Base-by-base conservation (phyloP, 2,329 filamentous ascomycete genomes). In the Pseudogymnoascus sp. region DNA sequence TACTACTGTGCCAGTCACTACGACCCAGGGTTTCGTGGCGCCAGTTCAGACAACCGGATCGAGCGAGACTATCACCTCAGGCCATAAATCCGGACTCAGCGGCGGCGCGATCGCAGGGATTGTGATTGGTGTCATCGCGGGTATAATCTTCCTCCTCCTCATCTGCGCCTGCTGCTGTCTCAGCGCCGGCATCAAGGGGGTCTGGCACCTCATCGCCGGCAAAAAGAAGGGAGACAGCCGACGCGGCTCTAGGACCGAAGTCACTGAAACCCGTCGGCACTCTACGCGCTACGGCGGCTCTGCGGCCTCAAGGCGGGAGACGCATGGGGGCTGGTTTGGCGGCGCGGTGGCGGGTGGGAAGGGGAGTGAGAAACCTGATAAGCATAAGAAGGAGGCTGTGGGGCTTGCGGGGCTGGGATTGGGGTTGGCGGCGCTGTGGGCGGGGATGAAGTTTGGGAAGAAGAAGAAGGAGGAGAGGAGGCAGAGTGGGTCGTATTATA, bases 31-130 rank as follows among this genome's bases (percentile, higher is more conserved):
- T 4, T 84, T 83, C 71, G 70, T 76, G 45, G 78, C 81, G 0
- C 79, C 81, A 43, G 81, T 83, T n/a, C 79, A 81, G 3, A 82
- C 83, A 6, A 82, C 80, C 54, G 80, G 79, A 2, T 34, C 8
- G 8, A 34, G 31, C 31, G 31, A 34, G 2, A 11, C 31, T 11
- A 34, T 34, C 31, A 34, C 31, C 31, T 34, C 31, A 7, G 31
- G 31, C 31, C 31, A 25, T 65, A 31, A 77, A 64, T 75, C 77
- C 48, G 76, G 73, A 16, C 81, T 93, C 63, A 90, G 86, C 70
- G 83, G 81, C 48, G 90, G 89, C 62, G 90, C 88, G 65, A 93
- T 93, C 70, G 90, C 90, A 14, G 90, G 90, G 66, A 93, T 93
- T 71, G 90, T 93, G 68, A 87, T 93, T 64, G 90, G 90, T 67